A percentile compares a stretch with the other conserved stretches of the same genome.
Evolutionary conservation across 192 early-diverging fungal genomes (phyloP).

Genomic region (Pilobolus umbonatus): DNA sequence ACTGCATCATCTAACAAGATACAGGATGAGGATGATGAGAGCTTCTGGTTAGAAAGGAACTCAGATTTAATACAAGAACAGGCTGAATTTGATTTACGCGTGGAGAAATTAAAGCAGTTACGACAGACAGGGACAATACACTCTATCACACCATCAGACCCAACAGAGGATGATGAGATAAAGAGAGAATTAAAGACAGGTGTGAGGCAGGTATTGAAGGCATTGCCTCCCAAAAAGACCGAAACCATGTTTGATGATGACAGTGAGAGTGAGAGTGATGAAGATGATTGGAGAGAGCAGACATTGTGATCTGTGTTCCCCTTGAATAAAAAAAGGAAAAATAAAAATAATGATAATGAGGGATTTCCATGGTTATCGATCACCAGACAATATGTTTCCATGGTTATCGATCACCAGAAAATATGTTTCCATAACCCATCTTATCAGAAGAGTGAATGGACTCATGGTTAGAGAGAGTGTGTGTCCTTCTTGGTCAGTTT

Average conservation of each 20-base stretch:
- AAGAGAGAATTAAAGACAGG: conserved; percentile 16
- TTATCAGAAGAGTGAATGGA: too few species aligned
- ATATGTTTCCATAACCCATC: too few species aligned
- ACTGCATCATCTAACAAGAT: conserved; percentile 16
- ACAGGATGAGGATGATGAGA: conserved; percentile 33
- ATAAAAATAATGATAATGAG: too few species aligned
- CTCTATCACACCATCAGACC: neutral
- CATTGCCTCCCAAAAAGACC: conserved; percentile 7
- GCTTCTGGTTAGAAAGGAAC: conserved; percentile 30
- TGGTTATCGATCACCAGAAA: too few species aligned
- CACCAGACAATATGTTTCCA: too few species aligned
- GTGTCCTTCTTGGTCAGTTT: too few species aligned
- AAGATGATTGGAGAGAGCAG: conserved; percentile 34
- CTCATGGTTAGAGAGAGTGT: too few species aligned
- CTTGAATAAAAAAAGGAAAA: too few species aligned
- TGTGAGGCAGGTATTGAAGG: conserved; percentile 27
- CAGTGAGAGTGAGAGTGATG: conserved; percentile 27
- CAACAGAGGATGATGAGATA: conserved; percentile 3
- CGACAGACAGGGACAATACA: conserved; percentile 7
- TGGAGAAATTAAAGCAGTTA: conserved; percentile 25
- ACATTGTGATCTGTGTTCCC: too few species aligned
- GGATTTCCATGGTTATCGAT: too few species aligned
- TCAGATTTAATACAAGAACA: conserved; percentile 29
- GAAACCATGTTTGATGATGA: conserved; percentile 25
- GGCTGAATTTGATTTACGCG: conserved; percentile 16